phyloP scores from a whole-genome alignment of 352 stramenopile genomes.

The Globisporangium takayamanum region DNA sequence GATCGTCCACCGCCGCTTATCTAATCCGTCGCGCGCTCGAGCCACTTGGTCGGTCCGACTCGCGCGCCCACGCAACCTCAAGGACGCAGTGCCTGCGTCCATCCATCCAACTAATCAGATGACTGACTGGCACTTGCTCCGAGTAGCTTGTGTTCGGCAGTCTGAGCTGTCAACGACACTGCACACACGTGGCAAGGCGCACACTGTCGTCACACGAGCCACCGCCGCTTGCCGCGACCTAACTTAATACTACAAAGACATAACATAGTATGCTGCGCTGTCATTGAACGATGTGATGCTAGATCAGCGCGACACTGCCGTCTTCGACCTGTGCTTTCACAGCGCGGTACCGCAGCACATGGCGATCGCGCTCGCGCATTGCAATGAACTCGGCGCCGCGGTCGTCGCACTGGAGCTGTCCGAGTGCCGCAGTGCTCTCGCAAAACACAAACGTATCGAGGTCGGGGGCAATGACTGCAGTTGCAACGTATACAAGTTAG shows the following conservation, averaged over 20 bases:
- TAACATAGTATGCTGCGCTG: not conserved
- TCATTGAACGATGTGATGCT: not conserved
- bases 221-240: too few relatives aligned
- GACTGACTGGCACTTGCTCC: too few relatives aligned
- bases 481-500: not conserved
- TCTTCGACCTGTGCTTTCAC: constrained; percentile 53
- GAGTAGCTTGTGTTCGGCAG: too few relatives aligned
- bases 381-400: constrained; percentile 57
- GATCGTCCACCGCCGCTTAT: too few relatives aligned
- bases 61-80: too few relatives aligned
- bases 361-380: constrained; percentile 50
- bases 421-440: constrained; percentile 48
- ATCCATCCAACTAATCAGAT: not conserved
- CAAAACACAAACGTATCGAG: constrained; percentile 82
- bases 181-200: too few relatives aligned
- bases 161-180: too few relatives aligned
- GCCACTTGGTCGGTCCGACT: not conserved
- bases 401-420: constrained; percentile 66
- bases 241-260: not conserved
- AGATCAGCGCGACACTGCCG: constrained; percentile 48
- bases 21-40: too few relatives aligned
- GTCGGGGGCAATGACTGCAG: constrained; percentile 57
- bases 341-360: constrained; percentile 67
- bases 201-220: too few relatives aligned
- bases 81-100: too few relatives aligned